Base-by-base conservation (phyloP, 306 rosid genomes). In the Cucumis sativus region DNA sequence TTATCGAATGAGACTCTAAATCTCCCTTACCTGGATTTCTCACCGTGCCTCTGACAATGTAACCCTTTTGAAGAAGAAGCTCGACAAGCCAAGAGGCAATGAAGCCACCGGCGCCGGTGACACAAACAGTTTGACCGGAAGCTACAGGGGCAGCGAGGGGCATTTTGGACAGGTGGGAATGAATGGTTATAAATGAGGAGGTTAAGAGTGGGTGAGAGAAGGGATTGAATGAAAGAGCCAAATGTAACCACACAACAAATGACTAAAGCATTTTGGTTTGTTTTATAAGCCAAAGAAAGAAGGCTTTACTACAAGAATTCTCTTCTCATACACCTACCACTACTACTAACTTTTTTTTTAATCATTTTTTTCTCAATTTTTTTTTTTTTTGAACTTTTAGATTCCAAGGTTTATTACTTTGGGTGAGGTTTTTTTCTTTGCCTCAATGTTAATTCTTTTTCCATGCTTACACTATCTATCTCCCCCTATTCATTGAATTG, bases 31-130 rank as follows among this genome's bases (percentile, higher is more conserved):
- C 97, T 78, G 99, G 97, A 78, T 92, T 92, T 80, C 97, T 76
- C 8, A 92, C 78, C 43, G 99, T 95, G 79, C 97, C 99, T 84
- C 82, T 86, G 6, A 95, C 99, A 45, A 77, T 76, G 85, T 95
- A 95, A 21, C 96, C 97, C 85, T 84, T 88, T 55, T 88, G 83
- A 0, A 95, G 86, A 17, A 95, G 89, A 51, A 89, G 88, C 35
- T 89, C 90, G 2, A 92, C 97, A 0, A 91, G 85, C 97, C 99
- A 95, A 8, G 99, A 92, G 16, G 97, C 99, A 63, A 95, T 92
- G 85, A 90, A 95, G 18, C 99, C 99, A 1, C 93, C 97, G 14
- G 99, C 99, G 5, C 99, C 99, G 55, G 99, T 92, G 78, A 95
- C 97, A 59, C 97, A 92, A 11, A 95, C 85, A 10, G 87, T 95